Evolutionary conservation across 306 rosid species (phyloP).

Genomic region (Myrica gale): DNA sequence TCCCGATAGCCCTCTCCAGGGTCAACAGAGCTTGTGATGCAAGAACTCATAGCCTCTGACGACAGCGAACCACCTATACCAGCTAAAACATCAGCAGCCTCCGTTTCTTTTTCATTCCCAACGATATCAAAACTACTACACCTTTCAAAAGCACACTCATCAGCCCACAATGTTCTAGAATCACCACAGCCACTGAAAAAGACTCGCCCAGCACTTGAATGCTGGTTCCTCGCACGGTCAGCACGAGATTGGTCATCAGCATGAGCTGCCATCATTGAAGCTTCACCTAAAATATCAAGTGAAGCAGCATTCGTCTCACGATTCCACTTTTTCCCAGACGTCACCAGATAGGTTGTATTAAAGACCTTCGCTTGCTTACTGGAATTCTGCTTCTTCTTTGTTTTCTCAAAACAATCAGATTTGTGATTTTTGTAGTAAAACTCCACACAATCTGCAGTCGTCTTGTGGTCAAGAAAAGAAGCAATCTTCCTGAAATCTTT

Average conservation of each 20-base stretch:
- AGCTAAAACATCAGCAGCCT: constrained; percentile 90
- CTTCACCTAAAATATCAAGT: constrained; percentile 84
- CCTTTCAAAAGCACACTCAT: constrained; percentile 37
- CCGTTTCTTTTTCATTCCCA: constrained; percentile 74
- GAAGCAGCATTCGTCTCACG: constrained; percentile 63
- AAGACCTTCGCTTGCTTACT: constrained; percentile 59
- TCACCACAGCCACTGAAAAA: constrained; percentile 48
- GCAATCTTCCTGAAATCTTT: constrained; percentile 84
- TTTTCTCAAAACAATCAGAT: constrained; percentile 67
- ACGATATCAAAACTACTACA: constrained; percentile 50
- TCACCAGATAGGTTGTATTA: constrained; percentile 46
- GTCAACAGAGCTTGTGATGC: constrained; percentile 69
- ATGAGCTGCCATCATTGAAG: constrained; percentile 65
- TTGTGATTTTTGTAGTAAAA: constrained; percentile 94
- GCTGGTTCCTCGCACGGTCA: constrained; percentile 35
- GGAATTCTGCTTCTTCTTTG: constrained; percentile 49
- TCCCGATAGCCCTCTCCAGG: constrained; percentile 56
- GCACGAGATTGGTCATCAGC: constrained; percentile 32
- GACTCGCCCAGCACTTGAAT: constrained; percentile 40
- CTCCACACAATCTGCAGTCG: constrained; percentile 93
- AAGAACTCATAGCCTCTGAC: constrained; percentile 85
- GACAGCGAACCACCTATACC: constrained; percentile 82
- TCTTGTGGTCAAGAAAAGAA: constrained; percentile 78
- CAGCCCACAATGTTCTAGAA: constrained; percentile 40
- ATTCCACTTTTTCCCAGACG: constrained; percentile 75